Base-by-base conservation (phyloP, 805 yeast genomes). In the Saccharomycopsis selenospora region DNA sequence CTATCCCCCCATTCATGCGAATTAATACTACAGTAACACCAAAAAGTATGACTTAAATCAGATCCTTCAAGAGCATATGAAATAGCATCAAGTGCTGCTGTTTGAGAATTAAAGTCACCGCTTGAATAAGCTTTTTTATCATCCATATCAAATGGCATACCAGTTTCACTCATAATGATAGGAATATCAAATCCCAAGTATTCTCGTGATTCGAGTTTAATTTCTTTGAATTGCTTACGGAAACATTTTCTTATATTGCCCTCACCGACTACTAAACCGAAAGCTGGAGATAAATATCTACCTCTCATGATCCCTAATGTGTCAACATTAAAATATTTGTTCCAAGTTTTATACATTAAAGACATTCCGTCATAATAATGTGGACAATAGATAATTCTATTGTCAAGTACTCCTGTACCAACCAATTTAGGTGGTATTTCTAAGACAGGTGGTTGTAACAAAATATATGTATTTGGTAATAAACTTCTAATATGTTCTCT, bases 131-230 rank as follows among this genome's bases (percentile, higher is more conserved):
- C 85, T 43, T 66, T 69, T 60, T 85, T 86, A 50, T 77, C 72
- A 63, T 91, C 90, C 96, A 91, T 86, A 63, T 93, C 96, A 62
- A 83, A 87, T 2, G 99, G 98, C 82, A 91, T 87, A 4, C 99
- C 99, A n/a, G 91, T 89, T 63, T 91, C 99, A 1, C 95, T 78
- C 73, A 93, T 80, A 20, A 91, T 66, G 7, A 84, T 75, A 0
- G 97, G 96, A 7, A 88, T 70, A 7, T 62, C 45, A 1, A 56
- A 50, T 2, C 97, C 97, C 30, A 90, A 63, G 26, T 74, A 62
- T 3, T 71, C 72, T 4, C 66, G 61, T 3, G 88, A 79, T 60
- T 93, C 98, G 18, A 62, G 59, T 47, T 72, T 75, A 68, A 91
- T 75, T 50, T 75, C 82, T n/a, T 61, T 57, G 49, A 91, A 68